Evolutionary conservation across 331 rosid genomes (phyloP).

Genomic region (Pyrus hybrid): DNA sequence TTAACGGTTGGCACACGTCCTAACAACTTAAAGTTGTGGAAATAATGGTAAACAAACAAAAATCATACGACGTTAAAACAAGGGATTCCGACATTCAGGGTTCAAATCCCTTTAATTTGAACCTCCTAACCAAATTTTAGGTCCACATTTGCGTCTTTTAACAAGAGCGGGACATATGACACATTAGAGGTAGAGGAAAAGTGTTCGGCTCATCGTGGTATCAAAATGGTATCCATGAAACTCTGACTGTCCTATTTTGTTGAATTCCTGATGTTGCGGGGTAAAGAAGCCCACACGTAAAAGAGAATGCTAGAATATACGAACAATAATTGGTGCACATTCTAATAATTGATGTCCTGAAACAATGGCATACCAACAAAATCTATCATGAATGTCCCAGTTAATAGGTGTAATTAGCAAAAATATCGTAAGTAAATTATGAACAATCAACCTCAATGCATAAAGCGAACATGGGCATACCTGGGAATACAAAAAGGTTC

Average conservation of each 20-base stretch:
- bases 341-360: not conserved
- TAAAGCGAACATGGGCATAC: conserved; percentile 25
- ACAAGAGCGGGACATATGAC: not conserved
- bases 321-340: not conserved
- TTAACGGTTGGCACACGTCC: not conserved
- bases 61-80: not conserved
- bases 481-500: conserved; percentile 94
- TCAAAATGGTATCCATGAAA: not conserved
- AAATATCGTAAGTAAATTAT: not conserved
- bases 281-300: not conserved
- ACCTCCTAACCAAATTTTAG: not conserved
- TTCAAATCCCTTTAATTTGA: not conserved
- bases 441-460: not conserved
- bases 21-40: not conserved
- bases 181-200: not conserved
- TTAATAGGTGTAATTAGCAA: not conserved
- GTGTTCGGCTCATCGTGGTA: not conserved
- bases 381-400: not conserved
- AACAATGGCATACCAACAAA: not conserved
- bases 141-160: not conserved
- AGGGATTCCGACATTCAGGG: not conserved
- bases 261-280: not conserved
- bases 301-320: not conserved
- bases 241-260: not conserved
- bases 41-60: not conserved